Conservation (phyloP, 495 filamentous ascomycete species). For the Neurospora sp. region DNA sequence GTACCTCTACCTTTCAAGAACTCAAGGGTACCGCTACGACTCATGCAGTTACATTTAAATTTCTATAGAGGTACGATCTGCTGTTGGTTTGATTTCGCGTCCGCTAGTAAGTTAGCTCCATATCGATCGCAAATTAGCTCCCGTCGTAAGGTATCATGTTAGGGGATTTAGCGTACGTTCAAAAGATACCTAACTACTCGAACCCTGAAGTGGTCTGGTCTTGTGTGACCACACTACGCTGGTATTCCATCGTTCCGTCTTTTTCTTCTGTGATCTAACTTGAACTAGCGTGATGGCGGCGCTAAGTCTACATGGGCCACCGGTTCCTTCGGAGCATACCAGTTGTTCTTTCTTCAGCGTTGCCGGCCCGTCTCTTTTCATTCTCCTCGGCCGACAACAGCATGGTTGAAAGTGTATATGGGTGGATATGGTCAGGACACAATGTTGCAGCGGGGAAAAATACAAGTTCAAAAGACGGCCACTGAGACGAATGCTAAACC, state of each 20-base stretch:
- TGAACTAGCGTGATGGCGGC: not conserved
- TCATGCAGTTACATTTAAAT: not conserved
- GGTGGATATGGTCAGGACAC: not conserved
- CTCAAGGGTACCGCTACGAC: not conserved
- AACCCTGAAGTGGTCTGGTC: not conserved
- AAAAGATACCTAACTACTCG: not conserved
- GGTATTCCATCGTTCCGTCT: not conserved
- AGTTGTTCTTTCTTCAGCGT: not conserved
- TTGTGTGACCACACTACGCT: constrained; percentile 7
- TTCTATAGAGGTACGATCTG: not conserved
- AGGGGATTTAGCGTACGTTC: not conserved
- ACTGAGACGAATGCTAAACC: not conserved
- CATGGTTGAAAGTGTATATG: not conserved
- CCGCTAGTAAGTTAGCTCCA: not conserved
- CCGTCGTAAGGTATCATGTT: not conserved
- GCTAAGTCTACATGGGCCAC: not conserved
- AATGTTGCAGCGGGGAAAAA: not conserved
- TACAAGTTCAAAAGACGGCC: not conserved
- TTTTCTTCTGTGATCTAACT: not conserved
- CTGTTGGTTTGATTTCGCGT: not conserved
- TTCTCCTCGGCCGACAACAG: not conserved
- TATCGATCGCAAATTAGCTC: constrained; percentile 2
- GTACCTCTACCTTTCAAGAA: not conserved
- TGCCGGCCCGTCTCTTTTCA: not conserved
- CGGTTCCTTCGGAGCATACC: not conserved